Evolutionary conservation across 75 land plant species (phyloP), one percentile per base, ranked within the genome.

Genomic region (Picea sitchensis): DNA sequence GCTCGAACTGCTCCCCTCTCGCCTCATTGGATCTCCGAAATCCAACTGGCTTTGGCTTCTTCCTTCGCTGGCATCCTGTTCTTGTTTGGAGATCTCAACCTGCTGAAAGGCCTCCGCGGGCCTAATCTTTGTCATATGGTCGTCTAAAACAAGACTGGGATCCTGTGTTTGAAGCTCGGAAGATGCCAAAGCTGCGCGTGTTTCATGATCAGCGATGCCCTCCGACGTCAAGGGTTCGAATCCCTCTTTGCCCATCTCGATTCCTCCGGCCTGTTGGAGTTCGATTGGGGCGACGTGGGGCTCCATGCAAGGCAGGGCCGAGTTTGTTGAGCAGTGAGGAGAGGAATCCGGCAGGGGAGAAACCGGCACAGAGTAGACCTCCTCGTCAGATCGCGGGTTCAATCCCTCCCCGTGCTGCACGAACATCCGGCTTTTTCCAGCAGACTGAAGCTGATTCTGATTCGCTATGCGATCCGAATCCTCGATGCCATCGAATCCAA

Each of bases 401-500:
- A 18, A 62, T 21, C 64, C 56, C 11, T 64, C 65, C 3, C 65
- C 65, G 65, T 51, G 31, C 65, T 34, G 32, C 34, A 38, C 7
- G 20, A 15, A 17, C 11, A 63, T 21, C 23, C 44, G 65, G 15
- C 44, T 61, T 38, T 61, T 77, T 23, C 54, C 23, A 3, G 32
- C 11, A 1, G 23, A 23, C 14, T 14, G 73, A 7, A 58, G 30
- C 12, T 15, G 74, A 4, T 51, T 51, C 56, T 41, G 44, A 41
- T 41, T 41, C 15, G n/a, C 59, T 4, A n/a, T 58, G 2, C 73
- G 73, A 5, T 77, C 79, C 71, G 38, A 61, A n/a, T 60, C 73
- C 36, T 76, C 77, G 2, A 41, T 20, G 18, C 65, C 41, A 56
- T 93, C 95, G 17, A 93, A 57, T 36, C 90, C 91, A 80, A 88